These are phyloP conservation scores for Solanum okadae DNA, from an alignment of 257 asterid genomes.

Conservation along the genomic window DNA sequence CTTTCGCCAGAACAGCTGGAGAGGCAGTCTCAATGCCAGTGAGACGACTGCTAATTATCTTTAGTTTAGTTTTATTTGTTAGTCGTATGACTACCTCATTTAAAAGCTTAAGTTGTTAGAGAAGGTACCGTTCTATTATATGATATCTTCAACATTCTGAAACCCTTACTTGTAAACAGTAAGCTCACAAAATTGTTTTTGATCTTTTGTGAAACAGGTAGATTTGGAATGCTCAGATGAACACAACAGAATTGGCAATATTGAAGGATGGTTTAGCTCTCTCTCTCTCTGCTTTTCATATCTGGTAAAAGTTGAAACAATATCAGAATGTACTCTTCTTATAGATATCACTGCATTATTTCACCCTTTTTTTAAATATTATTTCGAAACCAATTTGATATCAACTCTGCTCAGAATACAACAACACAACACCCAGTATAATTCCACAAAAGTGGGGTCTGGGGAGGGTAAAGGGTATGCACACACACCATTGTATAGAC, in stretches of 20 bases:
- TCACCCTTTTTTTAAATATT: neutral
- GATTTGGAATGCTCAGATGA: conserved; percentile 81
- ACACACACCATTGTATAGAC: no score
- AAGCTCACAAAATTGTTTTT: neutral
- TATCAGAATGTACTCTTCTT: neutral
- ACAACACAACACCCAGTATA: no score
- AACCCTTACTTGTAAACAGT: neutral
- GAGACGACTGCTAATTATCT: neutral
- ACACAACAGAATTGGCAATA: conserved; percentile 40
- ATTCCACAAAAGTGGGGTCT: no score
- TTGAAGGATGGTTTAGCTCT: neutral
- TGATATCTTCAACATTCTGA: neutral
- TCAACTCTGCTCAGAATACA: no score
- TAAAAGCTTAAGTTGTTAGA: neutral
- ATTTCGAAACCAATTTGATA: neutral
- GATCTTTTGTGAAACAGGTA: conserved; percentile 37
- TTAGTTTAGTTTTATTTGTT: neutral
- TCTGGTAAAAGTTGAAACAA: neutral
- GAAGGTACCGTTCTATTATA: neutral
- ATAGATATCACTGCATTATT: neutral
- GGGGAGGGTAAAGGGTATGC: no score
- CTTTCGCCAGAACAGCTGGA: conserved; percentile 54
- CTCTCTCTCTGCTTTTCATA: neutral
- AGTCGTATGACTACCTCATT: neutral
- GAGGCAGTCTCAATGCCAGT: conserved; percentile 91